Evolutionary conservation across 2,329 filamentous ascomycete genomes (phyloP).

Genomic region (Stachybotrys chartarum): DNA sequence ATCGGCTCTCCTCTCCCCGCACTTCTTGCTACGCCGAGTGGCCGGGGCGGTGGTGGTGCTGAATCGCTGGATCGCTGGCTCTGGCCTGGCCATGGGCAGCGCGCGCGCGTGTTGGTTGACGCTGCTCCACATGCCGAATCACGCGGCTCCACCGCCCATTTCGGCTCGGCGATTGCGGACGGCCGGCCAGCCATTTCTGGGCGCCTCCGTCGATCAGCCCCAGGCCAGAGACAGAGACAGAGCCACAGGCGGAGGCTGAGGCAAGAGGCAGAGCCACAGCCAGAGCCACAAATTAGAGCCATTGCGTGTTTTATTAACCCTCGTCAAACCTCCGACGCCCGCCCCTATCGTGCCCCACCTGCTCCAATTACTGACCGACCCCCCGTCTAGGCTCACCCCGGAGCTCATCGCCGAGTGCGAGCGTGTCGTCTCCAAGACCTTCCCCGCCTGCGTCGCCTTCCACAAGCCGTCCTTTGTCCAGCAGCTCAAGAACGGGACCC

Average conservation of each 20-base stretch:
- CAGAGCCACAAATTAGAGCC: background rate
- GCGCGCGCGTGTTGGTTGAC: background rate
- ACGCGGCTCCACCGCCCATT: background rate
- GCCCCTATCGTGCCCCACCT: background rate
- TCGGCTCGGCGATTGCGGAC: background rate
- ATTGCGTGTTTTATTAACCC: background rate
- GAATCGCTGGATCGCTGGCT: background rate
- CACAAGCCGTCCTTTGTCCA: constrained; percentile 56
- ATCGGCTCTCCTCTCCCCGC: constrained; percentile 4
- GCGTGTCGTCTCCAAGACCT: constrained; percentile 52
- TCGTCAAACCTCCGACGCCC: background rate
- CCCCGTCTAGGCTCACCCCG: constrained; percentile 38
- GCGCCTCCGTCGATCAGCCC: background rate
- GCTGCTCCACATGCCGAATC: background rate
- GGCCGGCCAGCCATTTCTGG: background rate
- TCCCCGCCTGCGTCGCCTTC: constrained; percentile 55
- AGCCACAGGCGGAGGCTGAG: no score
- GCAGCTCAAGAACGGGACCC: constrained; percentile 48
- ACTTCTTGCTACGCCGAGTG: constrained; percentile 10
- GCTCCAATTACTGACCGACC: constrained; percentile 11
- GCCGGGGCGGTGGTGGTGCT: constrained; percentile 3
- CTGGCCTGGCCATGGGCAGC: background rate
- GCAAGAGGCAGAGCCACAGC: no score
- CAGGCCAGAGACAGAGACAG: no score
- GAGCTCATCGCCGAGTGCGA: constrained; percentile 54